Percentiles rank a stretch among this genome's conserved stretches.
phyloP scores from a whole-genome alignment of 805 yeast species.

The Sporopachydermia quercuum region DNA sequence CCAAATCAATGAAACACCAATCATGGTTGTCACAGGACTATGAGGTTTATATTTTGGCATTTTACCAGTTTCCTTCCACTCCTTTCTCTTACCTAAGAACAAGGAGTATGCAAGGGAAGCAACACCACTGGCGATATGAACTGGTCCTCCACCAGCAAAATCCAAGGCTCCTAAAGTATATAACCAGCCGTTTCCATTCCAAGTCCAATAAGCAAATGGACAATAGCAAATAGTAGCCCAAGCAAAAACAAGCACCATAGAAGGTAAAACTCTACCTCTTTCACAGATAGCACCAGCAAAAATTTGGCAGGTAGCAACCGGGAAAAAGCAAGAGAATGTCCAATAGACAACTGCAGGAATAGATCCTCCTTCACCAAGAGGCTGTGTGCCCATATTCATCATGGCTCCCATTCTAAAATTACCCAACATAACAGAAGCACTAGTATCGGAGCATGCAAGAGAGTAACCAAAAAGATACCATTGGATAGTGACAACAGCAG shows the following conservation, averaged over 20 bases:
- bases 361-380: slow-evolving; percentile 28
- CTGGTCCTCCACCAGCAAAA: slow-evolving; percentile 37
- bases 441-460: slow-evolving; percentile 22
- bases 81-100: slow-evolving; percentile 27
- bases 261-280: slow-evolving; percentile 27
- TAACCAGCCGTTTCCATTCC: slow-evolving; percentile 32
- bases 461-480: slow-evolving; percentile 36
- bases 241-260: slow-evolving; percentile 24
- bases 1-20: slow-evolving; percentile 33
- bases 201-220: slow-evolving; percentile 31
- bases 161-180: slow-evolving; percentile 28
- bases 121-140: slow-evolving; percentile 29
- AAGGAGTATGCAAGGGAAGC: slow-evolving; percentile 27
- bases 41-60: slow-evolving; percentile 20
- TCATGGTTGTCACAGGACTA: slow-evolving; percentile 22
- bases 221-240: slow-evolving; percentile 31
- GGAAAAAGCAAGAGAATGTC: slow-evolving; percentile 25
- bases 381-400: slow-evolving; percentile 23
- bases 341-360: slow-evolving; percentile 32
- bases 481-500: slow-evolving; percentile 22
- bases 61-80: slow-evolving; percentile 18
- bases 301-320: slow-evolving; percentile 21
- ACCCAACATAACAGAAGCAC: slow-evolving; percentile 17
- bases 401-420: slow-evolving; percentile 26
- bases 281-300: slow-evolving; percentile 31